Conservation (phyloP, 805 yeast genomes). For the Candida stauntonica region DNA sequence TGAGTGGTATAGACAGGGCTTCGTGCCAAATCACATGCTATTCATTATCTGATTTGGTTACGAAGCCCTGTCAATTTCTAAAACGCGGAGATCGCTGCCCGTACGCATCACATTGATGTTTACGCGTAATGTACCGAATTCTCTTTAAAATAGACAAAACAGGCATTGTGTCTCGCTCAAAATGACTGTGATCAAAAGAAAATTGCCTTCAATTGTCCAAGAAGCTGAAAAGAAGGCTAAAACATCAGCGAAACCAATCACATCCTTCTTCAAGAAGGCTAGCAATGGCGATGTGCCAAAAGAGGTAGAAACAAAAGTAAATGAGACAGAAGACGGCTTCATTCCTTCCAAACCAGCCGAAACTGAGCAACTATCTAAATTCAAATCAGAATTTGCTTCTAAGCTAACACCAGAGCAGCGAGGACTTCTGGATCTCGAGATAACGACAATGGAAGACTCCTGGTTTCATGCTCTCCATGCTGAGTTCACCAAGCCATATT, state of each 20-base stretch:
- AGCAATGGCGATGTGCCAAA: no score
- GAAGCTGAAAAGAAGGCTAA: constrained; percentile 4
- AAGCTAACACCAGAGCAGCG: constrained; percentile 36
- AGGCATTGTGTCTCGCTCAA: no score
- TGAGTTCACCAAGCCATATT: constrained; percentile 84
- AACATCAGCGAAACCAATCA: constrained; percentile 4
- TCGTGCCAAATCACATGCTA: no score
- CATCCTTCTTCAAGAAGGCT: constrained; percentile 9
- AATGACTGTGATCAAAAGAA: constrained; percentile 10
- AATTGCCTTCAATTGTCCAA: background rate
- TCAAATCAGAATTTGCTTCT: constrained; percentile 12
- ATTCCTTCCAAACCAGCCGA: background rate
- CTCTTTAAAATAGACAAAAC: no score
- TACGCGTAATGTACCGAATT: background rate
- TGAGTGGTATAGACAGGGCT: no score
- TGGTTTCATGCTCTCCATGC: constrained; percentile 71
- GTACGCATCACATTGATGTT: no score
- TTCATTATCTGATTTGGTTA: no score
- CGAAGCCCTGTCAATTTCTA: no score
- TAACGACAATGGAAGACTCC: constrained; percentile 61
- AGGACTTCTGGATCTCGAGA: constrained; percentile 58
- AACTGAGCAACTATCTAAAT: constrained; percentile 1
- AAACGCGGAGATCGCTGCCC: no score
- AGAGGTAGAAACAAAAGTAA: background rate
- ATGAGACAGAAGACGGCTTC: background rate